These are phyloP conservation scores for Turritis glabra DNA, from an alignment of 345 rosid species.

Conservation along the genomic window DNA sequence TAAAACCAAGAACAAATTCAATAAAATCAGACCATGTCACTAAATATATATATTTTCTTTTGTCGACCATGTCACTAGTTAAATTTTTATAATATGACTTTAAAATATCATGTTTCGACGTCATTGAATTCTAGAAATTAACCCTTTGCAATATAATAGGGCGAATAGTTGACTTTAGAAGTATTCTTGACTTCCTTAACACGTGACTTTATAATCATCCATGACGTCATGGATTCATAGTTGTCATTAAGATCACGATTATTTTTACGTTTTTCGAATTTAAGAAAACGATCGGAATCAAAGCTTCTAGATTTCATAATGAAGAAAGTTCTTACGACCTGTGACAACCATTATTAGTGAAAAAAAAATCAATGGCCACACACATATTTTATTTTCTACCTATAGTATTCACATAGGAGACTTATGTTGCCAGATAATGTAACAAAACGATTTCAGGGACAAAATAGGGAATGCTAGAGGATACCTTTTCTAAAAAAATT, in stretches of 20 bases:
- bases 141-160: conserved; percentile 4
- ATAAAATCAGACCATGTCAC: conserved; percentile 2
- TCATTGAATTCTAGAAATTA: not conserved
- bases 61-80: conserved; percentile 3
- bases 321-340: conserved; percentile 16
- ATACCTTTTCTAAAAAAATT: no score
- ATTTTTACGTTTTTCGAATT: not conserved
- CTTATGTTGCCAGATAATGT: conserved; percentile 9
- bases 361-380: not conserved
- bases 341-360: conserved; percentile 16
- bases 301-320: conserved; percentile 26
- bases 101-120: not conserved
- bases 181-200: not conserved
- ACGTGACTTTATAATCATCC: conserved; percentile 36
- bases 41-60: not conserved
- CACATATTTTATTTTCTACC: not conserved
- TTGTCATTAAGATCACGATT: conserved; percentile 1
- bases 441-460: not conserved
- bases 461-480: not conserved
- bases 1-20: not conserved
- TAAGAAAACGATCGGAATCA: not conserved
- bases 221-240: conserved; percentile 35
- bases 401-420: not conserved
- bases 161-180: conserved; percentile 22
- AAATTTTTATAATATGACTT: not conserved